Evolutionary conservation across 2,329 filamentous ascomycete species (phyloP).

Genomic region (Aspergillus calidoustus): DNA sequence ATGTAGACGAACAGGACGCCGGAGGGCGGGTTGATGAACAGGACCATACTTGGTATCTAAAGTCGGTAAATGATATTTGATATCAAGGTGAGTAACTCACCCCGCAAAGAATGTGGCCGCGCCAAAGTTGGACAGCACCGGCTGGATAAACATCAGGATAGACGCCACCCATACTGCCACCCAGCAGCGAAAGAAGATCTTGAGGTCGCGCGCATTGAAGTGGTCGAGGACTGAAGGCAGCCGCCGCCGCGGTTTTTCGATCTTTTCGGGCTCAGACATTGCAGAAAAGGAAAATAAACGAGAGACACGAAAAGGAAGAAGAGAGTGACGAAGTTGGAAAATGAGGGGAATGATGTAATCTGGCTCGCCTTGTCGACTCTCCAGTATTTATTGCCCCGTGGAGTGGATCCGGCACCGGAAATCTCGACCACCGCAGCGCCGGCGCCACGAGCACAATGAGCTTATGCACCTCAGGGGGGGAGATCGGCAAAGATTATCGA

Average conservation of each 20-base stretch:
- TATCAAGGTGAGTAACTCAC: neutral
- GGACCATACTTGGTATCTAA: constrained; percentile 33
- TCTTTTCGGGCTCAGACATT: neutral
- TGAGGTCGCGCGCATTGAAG: constrained; percentile 54
- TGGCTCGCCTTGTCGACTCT: too few relatives aligned
- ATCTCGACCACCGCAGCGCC: neutral
- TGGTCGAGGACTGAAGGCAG: constrained; percentile 45
- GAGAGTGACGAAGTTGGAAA: neutral
- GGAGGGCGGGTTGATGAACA: constrained; percentile 53
- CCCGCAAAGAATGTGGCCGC: constrained; percentile 52
- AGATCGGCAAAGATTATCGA: too few relatives aligned
- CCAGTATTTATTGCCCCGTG: neutral
- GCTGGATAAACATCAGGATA: constrained; percentile 54
- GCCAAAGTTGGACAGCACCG: constrained; percentile 48
- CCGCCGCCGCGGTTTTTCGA: constrained; percentile 12
- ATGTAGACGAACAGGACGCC: constrained; percentile 54
- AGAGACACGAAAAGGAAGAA: neutral
- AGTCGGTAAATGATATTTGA: neutral
- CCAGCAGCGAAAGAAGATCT: constrained; percentile 53
- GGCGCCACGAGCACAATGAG: too few relatives aligned
- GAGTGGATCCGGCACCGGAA: neutral
- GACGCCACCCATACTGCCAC: constrained; percentile 52
- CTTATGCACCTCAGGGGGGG: too few relatives aligned
- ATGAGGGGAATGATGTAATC: neutral
- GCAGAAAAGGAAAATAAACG: neutral